phyloP scores from a whole-genome alignment of 768 basidiomycete genomes.

The Psilocybe cyanescens region DNA sequence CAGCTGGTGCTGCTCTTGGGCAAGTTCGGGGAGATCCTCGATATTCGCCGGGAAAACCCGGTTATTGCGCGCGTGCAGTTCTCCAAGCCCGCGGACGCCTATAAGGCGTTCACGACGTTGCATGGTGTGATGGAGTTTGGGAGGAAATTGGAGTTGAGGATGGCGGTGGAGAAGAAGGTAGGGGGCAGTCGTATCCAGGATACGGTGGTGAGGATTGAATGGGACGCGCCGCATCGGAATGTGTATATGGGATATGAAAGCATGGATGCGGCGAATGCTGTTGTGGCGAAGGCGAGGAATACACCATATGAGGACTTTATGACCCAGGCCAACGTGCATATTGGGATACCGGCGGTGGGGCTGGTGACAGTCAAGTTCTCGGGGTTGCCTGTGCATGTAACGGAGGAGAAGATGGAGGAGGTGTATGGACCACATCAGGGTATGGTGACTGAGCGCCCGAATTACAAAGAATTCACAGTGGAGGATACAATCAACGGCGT shows the following conservation, averaged over 20 bases:
- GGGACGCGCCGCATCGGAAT: conserved; percentile 58
- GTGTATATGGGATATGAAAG: conserved; percentile 70
- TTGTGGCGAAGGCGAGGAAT: conserved; percentile 45
- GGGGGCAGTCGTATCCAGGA: conserved; percentile 50
- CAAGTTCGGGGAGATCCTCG: conserved; percentile 51
- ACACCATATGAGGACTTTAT: conserved; percentile 39
- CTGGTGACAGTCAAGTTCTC: conserved; percentile 63
- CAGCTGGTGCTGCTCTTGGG: conserved; percentile 42
- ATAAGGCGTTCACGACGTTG: conserved; percentile 52
- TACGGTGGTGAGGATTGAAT: conserved; percentile 58
- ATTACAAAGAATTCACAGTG: conserved; percentile 43
- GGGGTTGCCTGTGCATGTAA: conserved; percentile 51
- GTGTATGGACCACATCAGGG: conserved; percentile 50
- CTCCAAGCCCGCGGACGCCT: conserved; percentile 49
- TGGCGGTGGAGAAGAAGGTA: conserved; percentile 42
- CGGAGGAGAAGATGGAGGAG: conserved; percentile 40
- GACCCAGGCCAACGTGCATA: conserved; percentile 53
- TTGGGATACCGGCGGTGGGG: conserved; percentile 62
- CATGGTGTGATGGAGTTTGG: conserved; percentile 48
- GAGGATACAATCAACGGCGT: conserved; percentile 40
- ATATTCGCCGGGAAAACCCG: conserved; percentile 31
- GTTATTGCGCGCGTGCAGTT: conserved; percentile 51
- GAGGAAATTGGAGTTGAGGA: conserved; percentile 43
- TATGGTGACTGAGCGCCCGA: conserved; percentile 55
- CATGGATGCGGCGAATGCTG: conserved; percentile 49